Evolutionary conservation across 2,329 filamentous ascomycete species (phyloP).

Genomic region (Calonectria leucothoes): DNA sequence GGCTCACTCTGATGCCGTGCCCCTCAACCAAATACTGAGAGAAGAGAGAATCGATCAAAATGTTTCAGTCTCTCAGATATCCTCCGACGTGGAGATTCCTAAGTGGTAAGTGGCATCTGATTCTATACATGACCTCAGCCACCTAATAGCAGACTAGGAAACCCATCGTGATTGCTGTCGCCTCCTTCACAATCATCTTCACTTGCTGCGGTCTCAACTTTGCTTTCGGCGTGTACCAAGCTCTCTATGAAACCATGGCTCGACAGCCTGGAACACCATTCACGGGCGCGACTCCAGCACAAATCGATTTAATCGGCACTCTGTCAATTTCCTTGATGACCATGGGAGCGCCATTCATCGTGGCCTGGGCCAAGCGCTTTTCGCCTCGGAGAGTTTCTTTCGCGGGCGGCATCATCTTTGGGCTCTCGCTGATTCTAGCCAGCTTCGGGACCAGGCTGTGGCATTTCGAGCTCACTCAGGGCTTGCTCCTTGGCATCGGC

Average conservation of each 20-base stretch:
- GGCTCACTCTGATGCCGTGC: neutral
- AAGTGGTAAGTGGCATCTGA: neutral
- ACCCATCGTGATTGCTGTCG: neutral
- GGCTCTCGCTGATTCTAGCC: slow-evolving; percentile 7
- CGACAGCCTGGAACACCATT: neutral
- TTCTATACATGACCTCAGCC: neutral
- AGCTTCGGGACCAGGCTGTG: slow-evolving; percentile 10
- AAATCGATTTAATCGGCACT: slow-evolving; percentile 12
- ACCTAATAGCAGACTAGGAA: neutral
- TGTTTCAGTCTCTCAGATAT: neutral
- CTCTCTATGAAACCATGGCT: slow-evolving; percentile 17
- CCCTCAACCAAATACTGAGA: neutral
- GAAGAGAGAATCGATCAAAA: neutral
- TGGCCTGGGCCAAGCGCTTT: slow-evolving; percentile 10
- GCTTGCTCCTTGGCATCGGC: slow-evolving; percentile 7
- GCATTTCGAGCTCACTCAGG: slow-evolving; percentile 17
- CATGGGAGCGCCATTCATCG: slow-evolving; percentile 8
- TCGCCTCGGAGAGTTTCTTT: neutral
- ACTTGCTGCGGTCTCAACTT: slow-evolving; percentile 21
- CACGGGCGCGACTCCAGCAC: neutral
- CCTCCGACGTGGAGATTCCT: neutral
- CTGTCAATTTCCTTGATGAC: slow-evolving; percentile 12
- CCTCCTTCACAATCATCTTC: slow-evolving; percentile 15
- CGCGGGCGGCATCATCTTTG: slow-evolving; percentile 1
- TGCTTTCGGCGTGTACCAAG: slow-evolving; percentile 23